Conservation (phyloP, 2,329 filamentous ascomycete species). For the Dactylellina leptospora region DNA sequence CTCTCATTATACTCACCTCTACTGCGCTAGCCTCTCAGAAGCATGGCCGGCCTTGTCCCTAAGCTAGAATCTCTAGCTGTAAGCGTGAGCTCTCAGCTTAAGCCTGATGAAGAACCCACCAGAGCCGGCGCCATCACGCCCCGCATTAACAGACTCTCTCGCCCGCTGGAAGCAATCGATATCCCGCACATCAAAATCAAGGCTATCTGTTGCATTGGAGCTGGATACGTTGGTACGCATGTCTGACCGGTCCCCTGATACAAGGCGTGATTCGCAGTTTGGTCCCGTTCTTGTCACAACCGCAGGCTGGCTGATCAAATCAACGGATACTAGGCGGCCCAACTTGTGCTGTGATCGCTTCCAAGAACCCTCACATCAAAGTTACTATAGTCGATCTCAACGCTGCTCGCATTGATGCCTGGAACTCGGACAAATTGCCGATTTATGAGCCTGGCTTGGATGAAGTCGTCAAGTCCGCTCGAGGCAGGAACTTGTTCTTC, state of each 20-base stretch:
- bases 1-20: too few species aligned
- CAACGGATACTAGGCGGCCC: conserved; percentile 74
- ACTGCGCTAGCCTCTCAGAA: too few species aligned
- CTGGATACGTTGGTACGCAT: conserved; percentile 76
- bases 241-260: too few species aligned
- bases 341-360: conserved; percentile 77
- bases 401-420: conserved; percentile 71
- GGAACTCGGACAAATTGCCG: conserved; percentile 77
- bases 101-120: conserved; percentile 38
- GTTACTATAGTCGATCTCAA: conserved; percentile 81
- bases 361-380: conserved; percentile 74
- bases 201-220: conserved; percentile 77
- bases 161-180: conserved; percentile 55
- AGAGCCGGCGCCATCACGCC: conserved; percentile 54
- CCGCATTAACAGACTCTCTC: conserved; percentile 53
- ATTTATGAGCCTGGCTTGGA: conserved; percentile 78
- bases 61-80: conserved; percentile 48
- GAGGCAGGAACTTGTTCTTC: conserved; percentile 75
- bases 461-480: conserved; percentile 70
- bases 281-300: too few species aligned
- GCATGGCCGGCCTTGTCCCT: conserved; percentile 36
- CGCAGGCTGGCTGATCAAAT: too few species aligned
- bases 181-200: conserved; percentile 60
- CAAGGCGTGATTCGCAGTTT: too few species aligned
- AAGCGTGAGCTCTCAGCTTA: conserved; percentile 25